Percentiles rank a stretch among this genome's conserved stretches.
phyloP scores from a whole-genome alignment of 352 stramenopile species.

The Pythium chondricola region DNA sequence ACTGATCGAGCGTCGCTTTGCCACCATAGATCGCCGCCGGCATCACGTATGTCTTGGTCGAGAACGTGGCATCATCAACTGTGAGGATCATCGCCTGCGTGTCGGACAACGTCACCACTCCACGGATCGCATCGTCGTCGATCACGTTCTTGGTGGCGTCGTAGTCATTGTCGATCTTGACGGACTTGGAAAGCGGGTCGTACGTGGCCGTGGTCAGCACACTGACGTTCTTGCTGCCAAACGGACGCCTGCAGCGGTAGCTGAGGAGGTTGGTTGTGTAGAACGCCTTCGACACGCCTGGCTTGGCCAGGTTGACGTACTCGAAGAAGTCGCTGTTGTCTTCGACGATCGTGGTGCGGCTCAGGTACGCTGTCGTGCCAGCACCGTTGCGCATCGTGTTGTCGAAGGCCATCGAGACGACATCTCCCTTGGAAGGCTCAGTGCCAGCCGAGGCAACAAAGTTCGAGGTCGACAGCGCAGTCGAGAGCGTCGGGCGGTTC shows the following conservation, averaged over 20 bases:
- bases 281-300: slow-evolving; percentile 25
- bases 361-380: slow-evolving; percentile 62
- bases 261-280: slow-evolving; percentile 48
- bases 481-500: slow-evolving; percentile 32
- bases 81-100: slow-evolving; percentile 32
- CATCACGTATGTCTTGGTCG: slow-evolving; percentile 22
- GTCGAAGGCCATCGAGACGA: slow-evolving; percentile 21
- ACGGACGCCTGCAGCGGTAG: slow-evolving; percentile 21
- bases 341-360: slow-evolving; percentile 23
- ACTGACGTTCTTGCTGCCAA: slow-evolving; percentile 19
- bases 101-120: slow-evolving; percentile 54
- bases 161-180: slow-evolving; percentile 17
- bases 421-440: slow-evolving; percentile 21
- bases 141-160: slow-evolving; percentile 22
- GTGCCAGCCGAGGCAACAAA: slow-evolving; percentile 19
- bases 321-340: slow-evolving; percentile 23
- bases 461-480: slow-evolving; percentile 31
- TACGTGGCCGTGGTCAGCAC: slow-evolving; percentile 45
- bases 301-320: slow-evolving; percentile 44
- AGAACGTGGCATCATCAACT: slow-evolving; percentile 3
- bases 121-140: slow-evolving; percentile 25
- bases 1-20: slow-evolving; percentile 14
- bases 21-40: slow-evolving; percentile 21
- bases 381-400: slow-evolving; percentile 42
- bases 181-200: slow-evolving; percentile 21